Evolutionary conservation across 1,284 basidiomycete species (phyloP), one percentile per base, ranked within the genome.

Genomic region (Boletellus deceptivus): DNA sequence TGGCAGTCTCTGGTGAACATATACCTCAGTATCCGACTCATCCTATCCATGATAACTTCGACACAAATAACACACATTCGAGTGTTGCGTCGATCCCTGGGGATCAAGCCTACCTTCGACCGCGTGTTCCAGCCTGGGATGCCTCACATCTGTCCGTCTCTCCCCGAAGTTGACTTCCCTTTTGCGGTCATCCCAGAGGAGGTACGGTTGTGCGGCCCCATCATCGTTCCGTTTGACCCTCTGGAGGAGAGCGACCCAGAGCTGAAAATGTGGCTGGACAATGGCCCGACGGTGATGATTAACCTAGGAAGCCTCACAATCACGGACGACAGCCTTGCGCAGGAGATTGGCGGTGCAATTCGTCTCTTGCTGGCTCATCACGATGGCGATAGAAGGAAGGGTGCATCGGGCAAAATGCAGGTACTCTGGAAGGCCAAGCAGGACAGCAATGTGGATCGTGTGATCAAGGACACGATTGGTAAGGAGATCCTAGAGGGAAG

Each of bases 1-100:
- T 50, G 43, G 43, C 33, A 49, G 11, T 34, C 34, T n/a, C 48
- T 31, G 7, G 11, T 45, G 4, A 52, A 48, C 17, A 39, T 48
- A 22, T 48, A 47, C n/a, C 45, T 51, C 33, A 29, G 16, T 14
- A 40, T 48, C 27, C 41, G 35, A n/a, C 22, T 44, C 14, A 14
- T 34, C n/a, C 4, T 44, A 9, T 6, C 0, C 11, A 3, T 49
- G 6, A 24, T 14, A 22, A n/a, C 36, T 6, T 25, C 37, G 11
- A 13, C 17, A 3, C 22, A 22, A 5, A 6, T 20, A 10, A 45
- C 18, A 31, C 11, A 18, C 1, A 6, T 50, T 4, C 34, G 17
- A 34, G 10, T 6, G 14, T 14, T 35, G n/a, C 37, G 24, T 10
- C 44, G 10, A 29, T 33, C 48, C 3, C 48, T 47, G 17, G 37